These are phyloP conservation scores for Herpetospermum pedunculosum DNA, from an alignment of 306 rosid species.

Conservation along the genomic window DNA sequence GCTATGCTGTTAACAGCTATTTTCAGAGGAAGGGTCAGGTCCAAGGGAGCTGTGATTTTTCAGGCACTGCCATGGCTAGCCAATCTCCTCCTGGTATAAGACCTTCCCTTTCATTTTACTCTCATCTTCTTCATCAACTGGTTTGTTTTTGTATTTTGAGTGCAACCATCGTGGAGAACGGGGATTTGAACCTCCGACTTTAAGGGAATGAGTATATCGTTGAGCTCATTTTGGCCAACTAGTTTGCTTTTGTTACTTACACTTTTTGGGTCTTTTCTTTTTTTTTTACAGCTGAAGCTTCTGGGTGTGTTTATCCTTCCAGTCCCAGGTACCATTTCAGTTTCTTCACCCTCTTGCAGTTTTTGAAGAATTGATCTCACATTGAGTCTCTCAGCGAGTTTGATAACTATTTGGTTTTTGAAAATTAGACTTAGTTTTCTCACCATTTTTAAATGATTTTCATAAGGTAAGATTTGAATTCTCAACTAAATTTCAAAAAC, in stretches of 20 bases:
- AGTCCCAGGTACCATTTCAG: slow-evolving; percentile 42
- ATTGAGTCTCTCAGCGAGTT: too few relatives aligned
- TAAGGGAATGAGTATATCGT: too few relatives aligned
- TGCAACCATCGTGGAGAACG: too few relatives aligned
- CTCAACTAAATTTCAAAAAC: too few relatives aligned
- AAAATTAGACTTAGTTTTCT: too few relatives aligned
- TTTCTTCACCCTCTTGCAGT: neutral
- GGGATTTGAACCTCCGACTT: too few relatives aligned
- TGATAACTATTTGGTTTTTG: too few relatives aligned
- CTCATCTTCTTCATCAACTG: neutral
- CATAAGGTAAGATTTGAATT: too few relatives aligned
- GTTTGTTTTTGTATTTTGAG: too few relatives aligned
- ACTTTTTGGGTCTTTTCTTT: neutral
- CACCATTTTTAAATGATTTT: too few relatives aligned
- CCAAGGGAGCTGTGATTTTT: slow-evolving; percentile 72
- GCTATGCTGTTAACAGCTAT: slow-evolving; percentile 82
- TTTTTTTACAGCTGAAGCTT: slow-evolving; percentile 34
- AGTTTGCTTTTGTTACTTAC: neutral
- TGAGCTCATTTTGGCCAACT: too few relatives aligned
- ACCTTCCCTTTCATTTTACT: neutral
- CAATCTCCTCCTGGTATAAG: slow-evolving; percentile 48
- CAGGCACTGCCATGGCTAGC: slow-evolving; percentile 38
- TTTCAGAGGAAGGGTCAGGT: slow-evolving; percentile 59
- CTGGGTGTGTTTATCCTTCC: slow-evolving; percentile 66
- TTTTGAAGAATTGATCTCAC: slow-evolving; percentile 1